Percentiles rank a stretch among this genome's conserved stretches.
phyloP scores from a whole-genome alignment of 2,329 filamentous ascomycete species.

The Trichoderma arundinaceum region DNA sequence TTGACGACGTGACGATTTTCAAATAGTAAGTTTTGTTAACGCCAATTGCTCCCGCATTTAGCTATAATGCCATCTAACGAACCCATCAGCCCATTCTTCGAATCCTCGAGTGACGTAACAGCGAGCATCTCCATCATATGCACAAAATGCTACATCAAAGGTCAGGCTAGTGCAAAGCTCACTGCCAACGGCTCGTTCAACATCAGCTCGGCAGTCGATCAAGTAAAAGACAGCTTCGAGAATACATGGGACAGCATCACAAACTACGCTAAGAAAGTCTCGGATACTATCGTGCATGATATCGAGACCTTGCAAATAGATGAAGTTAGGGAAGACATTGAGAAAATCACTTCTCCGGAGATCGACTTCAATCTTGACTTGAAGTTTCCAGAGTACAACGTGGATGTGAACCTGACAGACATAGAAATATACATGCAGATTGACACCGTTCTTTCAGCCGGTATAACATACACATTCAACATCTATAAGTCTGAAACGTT shows the following conservation, averaged over 20 bases:
- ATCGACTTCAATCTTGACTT: slow-evolving; percentile 53
- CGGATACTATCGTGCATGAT: slow-evolving; percentile 37
- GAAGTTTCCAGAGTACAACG: slow-evolving; percentile 48
- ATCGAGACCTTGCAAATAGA: slow-evolving; percentile 42
- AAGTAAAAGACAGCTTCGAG: slow-evolving; percentile 42
- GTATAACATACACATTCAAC: slow-evolving; percentile 54
- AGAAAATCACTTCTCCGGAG: slow-evolving; percentile 36
- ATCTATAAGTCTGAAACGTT: slow-evolving; percentile 54
- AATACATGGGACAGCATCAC: slow-evolving; percentile 46
- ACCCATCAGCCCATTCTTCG: background rate
- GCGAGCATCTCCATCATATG: slow-evolving; percentile 34
- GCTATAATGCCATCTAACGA: background rate
- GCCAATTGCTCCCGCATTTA: background rate
- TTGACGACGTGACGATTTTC: slow-evolving; percentile 31
- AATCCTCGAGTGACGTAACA: background rate
- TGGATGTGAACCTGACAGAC: slow-evolving; percentile 56
- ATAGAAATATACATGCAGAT: slow-evolving; percentile 59
- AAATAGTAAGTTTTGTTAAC: slow-evolving; percentile 27
- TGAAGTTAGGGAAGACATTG: slow-evolving; percentile 32
- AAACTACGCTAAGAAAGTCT: slow-evolving; percentile 39
- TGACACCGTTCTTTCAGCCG: slow-evolving; percentile 49
- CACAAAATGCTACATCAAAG: slow-evolving; percentile 56
- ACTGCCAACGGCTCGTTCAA: slow-evolving; percentile 52
- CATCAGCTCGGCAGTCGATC: slow-evolving; percentile 38
- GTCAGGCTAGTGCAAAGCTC: slow-evolving; percentile 51